A percentile compares a stretch with the other conserved stretches of the same genome.
Conservation (phyloP, 305 asterid genomes). For the Plantago coronopus region DNA sequence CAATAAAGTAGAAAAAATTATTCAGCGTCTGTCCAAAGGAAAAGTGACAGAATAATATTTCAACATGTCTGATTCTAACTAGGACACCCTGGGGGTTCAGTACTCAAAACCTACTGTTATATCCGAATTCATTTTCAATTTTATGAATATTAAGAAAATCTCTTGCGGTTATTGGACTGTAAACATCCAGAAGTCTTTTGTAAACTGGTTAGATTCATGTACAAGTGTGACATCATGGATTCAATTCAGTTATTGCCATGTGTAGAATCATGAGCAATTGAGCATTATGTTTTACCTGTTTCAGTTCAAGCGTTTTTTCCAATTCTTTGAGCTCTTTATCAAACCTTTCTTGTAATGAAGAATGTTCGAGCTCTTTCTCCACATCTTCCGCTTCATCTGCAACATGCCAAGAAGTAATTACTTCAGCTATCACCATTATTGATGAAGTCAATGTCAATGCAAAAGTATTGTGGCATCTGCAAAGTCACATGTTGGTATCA, state of each 20-base stretch:
- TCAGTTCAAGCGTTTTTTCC: conserved; percentile 83
- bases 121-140: too few species aligned
- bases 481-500: not conserved
- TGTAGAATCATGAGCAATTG: not conserved
- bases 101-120: not conserved
- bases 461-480: not conserved
- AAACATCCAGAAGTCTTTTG: not conserved
- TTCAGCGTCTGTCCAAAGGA: not conserved
- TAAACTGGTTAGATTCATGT: not conserved
- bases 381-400: conserved; percentile 71
- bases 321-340: conserved; percentile 86
- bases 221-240: not conserved
- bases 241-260: too few species aligned
- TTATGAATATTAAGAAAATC: too few species aligned
- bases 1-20: conserved; percentile 5
- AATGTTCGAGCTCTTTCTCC: conserved; percentile 84
- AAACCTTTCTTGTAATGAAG: conserved; percentile 82
- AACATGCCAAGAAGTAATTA: conserved; percentile 19
- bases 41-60: conserved; percentile 1
- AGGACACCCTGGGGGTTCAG: not conserved
- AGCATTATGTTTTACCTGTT: conserved; percentile 54
- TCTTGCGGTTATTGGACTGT: too few species aligned
- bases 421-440: not conserved
- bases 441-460: not conserved
- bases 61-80: not conserved